Evolutionary conservation across 2,329 filamentous ascomycete genomes (phyloP), one percentile per base, ranked within the genome.

Genomic region (Periconia digitata): DNA sequence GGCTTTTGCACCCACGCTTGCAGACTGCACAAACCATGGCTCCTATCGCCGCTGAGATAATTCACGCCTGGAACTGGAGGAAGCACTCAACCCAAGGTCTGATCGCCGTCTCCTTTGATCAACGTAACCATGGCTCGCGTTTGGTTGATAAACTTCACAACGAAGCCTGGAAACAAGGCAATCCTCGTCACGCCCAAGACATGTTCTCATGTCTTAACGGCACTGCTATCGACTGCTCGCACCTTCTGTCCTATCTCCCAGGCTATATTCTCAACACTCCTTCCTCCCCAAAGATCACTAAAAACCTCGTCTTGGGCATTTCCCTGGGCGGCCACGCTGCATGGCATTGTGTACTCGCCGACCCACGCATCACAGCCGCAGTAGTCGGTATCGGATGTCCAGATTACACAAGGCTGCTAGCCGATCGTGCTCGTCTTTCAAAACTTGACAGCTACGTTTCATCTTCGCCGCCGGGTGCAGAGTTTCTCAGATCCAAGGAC

Each of bases 351-450:
- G 73, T 96, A 49, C 81, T 96, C 39, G 81, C 84, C 32, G 92
- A 97, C 51, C 83, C 85, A 16, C 81, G 91, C 54, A 81, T 97
- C 46, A 85, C 80, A n/a, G 85, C 88, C 0, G 91, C 83, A 1
- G 84, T 95, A 7, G 79, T 89, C 2, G 80, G 96, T 20, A 89
- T 97, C 44, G 94, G 92, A 1, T 96, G 91, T 70, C 90, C 92
- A 1, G 92, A 99, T 71, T 96, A 89, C 62, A 83, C 85, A 54
- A 78, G 88, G 69, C 76, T 97, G 15, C 87, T 97, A 84, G 79
- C 77, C 8, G 85, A 92, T 60, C 89, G 94, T 10, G 92, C 92
- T 0, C 77, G 82, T 5, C 76, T 85, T 32, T 87, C 86, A 0
- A 89, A 86, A 61, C 75, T 87, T 10, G 55, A 78, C 13, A 81